Evolutionary conservation across 2,329 filamentous ascomycete species (phyloP), one percentile per base, ranked within the genome.

Genomic region (Elsinoe fawcettii): DNA sequence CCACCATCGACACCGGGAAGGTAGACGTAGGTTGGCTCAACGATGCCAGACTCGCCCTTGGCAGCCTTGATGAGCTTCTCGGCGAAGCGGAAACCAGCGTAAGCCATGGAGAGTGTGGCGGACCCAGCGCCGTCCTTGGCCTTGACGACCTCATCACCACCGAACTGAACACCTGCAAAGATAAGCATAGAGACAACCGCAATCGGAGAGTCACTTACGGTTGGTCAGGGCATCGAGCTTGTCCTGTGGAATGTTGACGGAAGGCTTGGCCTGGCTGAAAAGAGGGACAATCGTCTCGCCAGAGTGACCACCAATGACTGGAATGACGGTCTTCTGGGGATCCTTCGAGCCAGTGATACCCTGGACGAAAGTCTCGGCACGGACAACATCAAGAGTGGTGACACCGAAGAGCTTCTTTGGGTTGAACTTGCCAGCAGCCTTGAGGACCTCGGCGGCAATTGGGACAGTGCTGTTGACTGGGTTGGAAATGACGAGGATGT

Each of bases 401-500:
- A 99, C 93, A 81, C 93, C 93, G 71, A 99, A 99, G 62, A 99
- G 86, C 73, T 87, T 90, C 82, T 93, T 87, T 65, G 93, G 80
- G 80, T 99, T 87, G 77, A 97, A 99, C 70, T 95, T 90, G 66
- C 85, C 85, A 73, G 90, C 90, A 66, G 82, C 80, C 84, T 96
- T 97, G 73, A 99, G 86, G 61, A 96, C 88, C 80, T 99, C 93
- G 66, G 91, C 93, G 63, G 93, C 88, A 70, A 99, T 96, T 63
- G 93, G 93, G 59, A 99, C 93, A 58, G 93, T 99, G 55, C 90
- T 96, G 86, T 99, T 99, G 76, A 99, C 93, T 59, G 93, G 93
- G 84, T 99, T 99, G 69, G 92, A 97, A 76, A 99, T 99, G 79
- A 99, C 85, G 64, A 97, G 85, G 72, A 96, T 84, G 77, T 86